phyloP scores from a whole-genome alignment of 2,329 filamentous ascomycete species.

The Lasiodiplodia sp. region DNA sequence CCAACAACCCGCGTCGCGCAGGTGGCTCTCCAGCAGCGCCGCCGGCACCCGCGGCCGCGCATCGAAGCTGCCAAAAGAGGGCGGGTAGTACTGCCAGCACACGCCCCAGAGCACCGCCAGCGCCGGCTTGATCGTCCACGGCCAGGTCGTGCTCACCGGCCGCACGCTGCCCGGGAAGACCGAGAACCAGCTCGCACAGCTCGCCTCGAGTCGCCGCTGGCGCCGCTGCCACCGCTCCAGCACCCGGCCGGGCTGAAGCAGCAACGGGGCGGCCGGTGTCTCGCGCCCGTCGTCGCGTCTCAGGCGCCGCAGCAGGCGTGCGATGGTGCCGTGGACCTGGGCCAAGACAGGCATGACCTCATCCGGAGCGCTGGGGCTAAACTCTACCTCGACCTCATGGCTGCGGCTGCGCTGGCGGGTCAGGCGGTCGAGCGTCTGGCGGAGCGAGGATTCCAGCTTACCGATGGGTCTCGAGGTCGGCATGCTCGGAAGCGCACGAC shows the following conservation, averaged over 20 bases:
- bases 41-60: slow-evolving; percentile 22
- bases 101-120: slow-evolving; percentile 55
- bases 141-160: slow-evolving; percentile 51
- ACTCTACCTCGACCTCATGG: slow-evolving; percentile 28
- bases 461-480: neutral
- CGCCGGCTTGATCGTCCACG: slow-evolving; percentile 54
- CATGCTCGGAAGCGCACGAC: neutral
- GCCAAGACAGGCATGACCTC: slow-evolving; percentile 15
- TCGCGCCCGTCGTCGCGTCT: neutral
- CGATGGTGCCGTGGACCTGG: slow-evolving; percentile 9
- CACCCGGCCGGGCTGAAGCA: slow-evolving; percentile 8
- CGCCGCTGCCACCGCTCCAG: neutral
- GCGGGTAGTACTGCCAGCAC: slow-evolving; percentile 50
- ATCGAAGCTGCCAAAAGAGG: neutral
- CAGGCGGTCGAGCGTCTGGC: slow-evolving; percentile 8
- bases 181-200: slow-evolving; percentile 46
- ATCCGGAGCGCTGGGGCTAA: slow-evolving; percentile 11
- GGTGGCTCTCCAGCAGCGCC: slow-evolving; percentile 7
- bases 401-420: slow-evolving; percentile 14
- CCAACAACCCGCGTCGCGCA: neutral
- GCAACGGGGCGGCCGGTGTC: slow-evolving; percentile 5
- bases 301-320: slow-evolving; percentile 13
- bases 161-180: slow-evolving; percentile 45
- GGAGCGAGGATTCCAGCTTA: slow-evolving; percentile 2
- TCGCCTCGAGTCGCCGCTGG: slow-evolving; percentile 2